Percentiles rank a stretch among this genome's conserved stretches.
These are phyloP conservation scores for Colletotrichum lupini DNA, from an alignment of 2,329 filamentous ascomycete species.

Conservation along the genomic window DNA sequence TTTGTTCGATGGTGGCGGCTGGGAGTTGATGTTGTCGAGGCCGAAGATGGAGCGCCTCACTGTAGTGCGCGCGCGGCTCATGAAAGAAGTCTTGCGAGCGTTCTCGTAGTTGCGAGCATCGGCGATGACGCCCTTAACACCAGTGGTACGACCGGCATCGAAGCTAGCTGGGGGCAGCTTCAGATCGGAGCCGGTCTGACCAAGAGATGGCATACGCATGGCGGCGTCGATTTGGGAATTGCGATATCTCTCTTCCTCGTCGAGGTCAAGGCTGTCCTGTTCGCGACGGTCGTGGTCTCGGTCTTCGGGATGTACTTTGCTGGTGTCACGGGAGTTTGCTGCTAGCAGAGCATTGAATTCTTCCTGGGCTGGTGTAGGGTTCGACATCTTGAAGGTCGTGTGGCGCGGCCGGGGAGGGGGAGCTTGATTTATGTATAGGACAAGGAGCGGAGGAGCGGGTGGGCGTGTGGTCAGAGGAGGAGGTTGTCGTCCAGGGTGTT, in stretches of 20 bases:
- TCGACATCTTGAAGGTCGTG: constrained; percentile 58
- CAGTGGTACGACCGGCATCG: constrained; percentile 77
- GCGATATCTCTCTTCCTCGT: constrained; percentile 65
- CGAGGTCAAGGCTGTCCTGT: constrained; percentile 57
- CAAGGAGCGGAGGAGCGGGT: constrained; percentile 23
- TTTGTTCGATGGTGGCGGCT: constrained; percentile 43
- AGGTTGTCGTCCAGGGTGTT: constrained; percentile 19
- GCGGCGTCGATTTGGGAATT: constrained; percentile 69
- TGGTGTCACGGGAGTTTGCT: constrained; percentile 60
- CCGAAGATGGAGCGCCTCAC: constrained; percentile 66
- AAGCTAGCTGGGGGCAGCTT: constrained; percentile 72
- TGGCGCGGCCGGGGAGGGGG: constrained; percentile 37
- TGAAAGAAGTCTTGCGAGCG: constrained; percentile 68
- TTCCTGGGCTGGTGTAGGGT: constrained; percentile 70
- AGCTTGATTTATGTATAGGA: constrained; percentile 51
- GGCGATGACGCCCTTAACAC: constrained; percentile 88
- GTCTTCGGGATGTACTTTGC: constrained; percentile 68
- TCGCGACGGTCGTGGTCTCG: constrained; percentile 54
- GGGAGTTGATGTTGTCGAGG: constrained; percentile 43
- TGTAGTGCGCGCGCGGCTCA: constrained; percentile 61
- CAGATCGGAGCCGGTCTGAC: constrained; percentile 58
- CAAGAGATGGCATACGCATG: constrained; percentile 72
- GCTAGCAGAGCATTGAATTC: constrained; percentile 73
- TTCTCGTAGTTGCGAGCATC: constrained; percentile 83
- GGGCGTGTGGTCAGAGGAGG: constrained; percentile 21